Conservation (phyloP, 23 red algal species). For the Gracilaria gracilis region DNA sequence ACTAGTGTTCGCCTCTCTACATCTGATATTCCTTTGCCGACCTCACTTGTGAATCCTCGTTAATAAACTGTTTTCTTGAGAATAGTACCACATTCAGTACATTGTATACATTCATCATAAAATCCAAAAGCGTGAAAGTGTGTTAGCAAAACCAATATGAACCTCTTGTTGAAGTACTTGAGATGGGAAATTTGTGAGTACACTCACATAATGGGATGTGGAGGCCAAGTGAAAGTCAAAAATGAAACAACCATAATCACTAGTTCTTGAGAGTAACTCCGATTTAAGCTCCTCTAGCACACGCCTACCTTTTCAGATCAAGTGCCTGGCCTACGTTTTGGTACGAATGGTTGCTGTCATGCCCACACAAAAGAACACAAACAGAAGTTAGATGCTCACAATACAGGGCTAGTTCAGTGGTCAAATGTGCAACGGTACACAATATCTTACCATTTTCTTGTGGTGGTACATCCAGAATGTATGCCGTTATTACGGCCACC, state of each 20-base stretch:
- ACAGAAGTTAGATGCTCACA: conserved; percentile 43
- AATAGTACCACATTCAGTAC: no score
- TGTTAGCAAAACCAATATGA: no score
- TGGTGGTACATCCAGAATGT: not conserved
- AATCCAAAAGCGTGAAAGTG: no score
- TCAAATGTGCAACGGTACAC: conserved; percentile 15
- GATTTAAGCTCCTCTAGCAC: not conserved
- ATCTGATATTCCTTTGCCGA: no score
- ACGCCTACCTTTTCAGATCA: not conserved
- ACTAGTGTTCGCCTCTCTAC: no score
- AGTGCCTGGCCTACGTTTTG: not conserved
- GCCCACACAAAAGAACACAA: not conserved
- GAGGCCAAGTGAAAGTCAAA: not conserved
- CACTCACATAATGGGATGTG: no score
- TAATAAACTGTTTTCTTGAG: no score
- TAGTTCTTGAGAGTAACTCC: not conserved
- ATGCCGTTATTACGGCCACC: not conserved
- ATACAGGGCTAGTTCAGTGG: conserved; percentile 39
- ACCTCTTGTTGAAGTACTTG: no score
- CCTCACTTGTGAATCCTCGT: no score
- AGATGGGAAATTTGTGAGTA: no score
- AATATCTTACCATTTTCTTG: not conserved
- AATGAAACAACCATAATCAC: not conserved
- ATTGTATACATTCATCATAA: no score
- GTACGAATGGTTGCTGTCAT: not conserved